Evolutionary conservation across 2,329 filamentous ascomycete species (phyloP), one percentile per base, ranked within the genome.

Genomic region (Aspergillus intermedius): DNA sequence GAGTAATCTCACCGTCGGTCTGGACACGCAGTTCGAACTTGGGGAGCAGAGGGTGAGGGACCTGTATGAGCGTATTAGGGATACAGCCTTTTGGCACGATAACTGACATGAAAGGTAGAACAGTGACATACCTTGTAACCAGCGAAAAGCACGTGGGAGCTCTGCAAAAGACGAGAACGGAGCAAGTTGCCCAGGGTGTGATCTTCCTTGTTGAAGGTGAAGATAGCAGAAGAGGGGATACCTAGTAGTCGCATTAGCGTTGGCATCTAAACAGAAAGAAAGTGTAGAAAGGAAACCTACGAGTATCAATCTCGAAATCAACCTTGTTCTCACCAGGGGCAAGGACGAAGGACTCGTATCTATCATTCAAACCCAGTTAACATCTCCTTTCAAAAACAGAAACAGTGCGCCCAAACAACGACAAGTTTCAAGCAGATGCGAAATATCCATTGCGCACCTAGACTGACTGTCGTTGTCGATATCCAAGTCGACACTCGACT

Each of bases 161-260:
- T 86, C 67, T 87, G 84, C 73, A 93, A 84, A 49, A 98, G 85
- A 61, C 91, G 88, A 62, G 88, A 84, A 43, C 86, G 81, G 49
- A 98, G 79, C 48, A 98, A 79, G 69, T 98, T 96, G 60, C 86
- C 93, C 22, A 98, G 81, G 1, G 91, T 96, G 73, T 96, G 91
- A 61, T 98, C 93, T 70, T 98, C 93, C 71, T 96, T 97, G 72
- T 89, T 88, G 72, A 98, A 84, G 50, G 88, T 83, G 74, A 98
- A 98, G 71, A 96, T 87, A 8, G 89, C 87, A n/a, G 88, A 90
- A 67, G 95, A 95, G 19, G 91, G 88, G 66, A 95, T 90, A 64
- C 89, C 90, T 93, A 50, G 37, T 32, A 45, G 35, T 7, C 4
- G 41, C 12, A 21, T 48, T 44, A 50, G 34, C 2, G 10, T 17